Conservation (phyloP, 306 rosid species). For the Biancaea sappan region DNA sequence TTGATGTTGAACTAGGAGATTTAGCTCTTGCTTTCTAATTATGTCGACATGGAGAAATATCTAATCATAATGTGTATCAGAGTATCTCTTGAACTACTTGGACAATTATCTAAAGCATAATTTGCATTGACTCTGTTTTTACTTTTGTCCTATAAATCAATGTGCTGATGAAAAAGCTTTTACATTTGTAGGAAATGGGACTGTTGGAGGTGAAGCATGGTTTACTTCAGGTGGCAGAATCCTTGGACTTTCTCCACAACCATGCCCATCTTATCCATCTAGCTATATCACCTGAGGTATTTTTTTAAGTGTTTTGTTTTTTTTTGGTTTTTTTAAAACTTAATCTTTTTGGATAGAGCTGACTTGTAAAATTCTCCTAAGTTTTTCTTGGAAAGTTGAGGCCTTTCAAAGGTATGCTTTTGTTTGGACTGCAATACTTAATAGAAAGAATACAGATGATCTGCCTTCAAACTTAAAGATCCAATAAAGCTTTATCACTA, state of each 20-base stretch:
- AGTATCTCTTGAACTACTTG: not conserved
- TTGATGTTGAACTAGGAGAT: not conserved
- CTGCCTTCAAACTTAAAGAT: too few species aligned
- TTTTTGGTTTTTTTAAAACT: too few species aligned
- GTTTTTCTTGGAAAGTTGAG: too few species aligned
- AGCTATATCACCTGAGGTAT: conserved; percentile 93
- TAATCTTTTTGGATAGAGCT: too few species aligned
- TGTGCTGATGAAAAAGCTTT: conserved; percentile 12
- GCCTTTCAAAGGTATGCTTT: not conserved
- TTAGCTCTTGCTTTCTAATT: not conserved
- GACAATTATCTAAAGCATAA: not conserved
- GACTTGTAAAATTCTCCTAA: too few species aligned
- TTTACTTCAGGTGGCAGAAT: conserved; percentile 90
- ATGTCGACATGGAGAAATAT: not conserved
- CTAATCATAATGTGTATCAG: not conserved
- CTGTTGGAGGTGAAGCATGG: conserved; percentile 97
- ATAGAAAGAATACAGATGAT: too few species aligned
- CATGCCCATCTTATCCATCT: conserved; percentile 91
- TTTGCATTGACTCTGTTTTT: not conserved
- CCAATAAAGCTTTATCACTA: too few species aligned
- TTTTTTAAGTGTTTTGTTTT: too few species aligned
- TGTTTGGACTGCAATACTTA: conserved; percentile 38
- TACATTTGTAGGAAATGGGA: conserved; percentile 74
- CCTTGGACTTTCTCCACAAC: conserved; percentile 90
- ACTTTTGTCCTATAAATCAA: not conserved